A percentile compares a stretch with the other conserved stretches of the same genome.
phyloP scores from a whole-genome alignment of 768 basidiomycete genomes.

The Termitomyces sp. region DNA sequence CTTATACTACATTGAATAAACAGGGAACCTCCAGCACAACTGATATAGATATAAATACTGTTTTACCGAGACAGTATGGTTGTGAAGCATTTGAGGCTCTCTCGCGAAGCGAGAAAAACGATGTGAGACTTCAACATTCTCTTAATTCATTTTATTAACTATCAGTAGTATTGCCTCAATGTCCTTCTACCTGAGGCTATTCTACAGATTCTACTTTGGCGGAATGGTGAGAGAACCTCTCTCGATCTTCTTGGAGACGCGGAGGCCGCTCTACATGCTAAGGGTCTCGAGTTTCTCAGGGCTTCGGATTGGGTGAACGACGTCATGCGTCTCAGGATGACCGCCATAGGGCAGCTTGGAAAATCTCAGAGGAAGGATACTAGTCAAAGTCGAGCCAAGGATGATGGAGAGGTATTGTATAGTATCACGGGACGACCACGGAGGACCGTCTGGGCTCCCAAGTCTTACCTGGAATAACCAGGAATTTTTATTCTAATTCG shows the following conservation, averaged over 20 bases:
- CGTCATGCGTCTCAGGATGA: constrained; percentile 37
- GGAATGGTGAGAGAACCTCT: constrained; percentile 50
- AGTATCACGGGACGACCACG: constrained; percentile 18
- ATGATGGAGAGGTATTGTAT: constrained; percentile 1
- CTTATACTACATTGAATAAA: not conserved
- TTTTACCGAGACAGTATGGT: constrained; percentile 23
- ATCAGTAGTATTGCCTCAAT: constrained; percentile 58
- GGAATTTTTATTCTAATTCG: not conserved
- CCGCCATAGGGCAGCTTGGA: constrained; percentile 21
- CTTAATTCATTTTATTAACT: not conserved
- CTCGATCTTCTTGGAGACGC: constrained; percentile 39
- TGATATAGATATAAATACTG: not conserved
- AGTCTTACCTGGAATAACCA: constrained; percentile 20
- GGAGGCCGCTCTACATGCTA: constrained; percentile 45
- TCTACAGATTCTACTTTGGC: constrained; percentile 71
- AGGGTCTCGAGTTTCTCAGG: constrained; percentile 39
- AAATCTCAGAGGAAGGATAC: constrained; percentile 10
- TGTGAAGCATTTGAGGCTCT: constrained; percentile 40
- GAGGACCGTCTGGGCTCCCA: constrained; percentile 17
- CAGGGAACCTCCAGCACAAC: constrained; percentile 3
- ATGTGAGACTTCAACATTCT: constrained; percentile 27
- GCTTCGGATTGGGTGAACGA: constrained; percentile 71
- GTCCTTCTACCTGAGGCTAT: constrained; percentile 69
- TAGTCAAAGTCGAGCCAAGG: not conserved
- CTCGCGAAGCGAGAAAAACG: constrained; percentile 41